Conservation (phyloP, 2,329 filamentous ascomycete genomes). For the Bimuria novae-zelandiae region DNA sequence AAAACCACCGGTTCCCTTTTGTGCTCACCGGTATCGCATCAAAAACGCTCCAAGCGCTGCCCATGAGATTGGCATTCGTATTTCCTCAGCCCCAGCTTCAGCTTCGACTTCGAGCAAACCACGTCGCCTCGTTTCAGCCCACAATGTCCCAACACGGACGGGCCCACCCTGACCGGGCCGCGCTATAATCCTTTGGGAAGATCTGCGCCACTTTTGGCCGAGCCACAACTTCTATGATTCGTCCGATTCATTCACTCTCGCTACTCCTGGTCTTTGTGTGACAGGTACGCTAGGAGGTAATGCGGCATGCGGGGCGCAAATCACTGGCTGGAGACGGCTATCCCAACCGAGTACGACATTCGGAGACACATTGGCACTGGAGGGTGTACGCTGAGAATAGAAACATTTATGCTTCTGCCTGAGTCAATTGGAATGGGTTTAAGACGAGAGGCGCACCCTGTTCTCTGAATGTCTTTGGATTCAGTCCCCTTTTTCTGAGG, state of each 20-base stretch:
- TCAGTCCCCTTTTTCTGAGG: background rate
- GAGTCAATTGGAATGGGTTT: background rate
- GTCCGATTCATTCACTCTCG: background rate
- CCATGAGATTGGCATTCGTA: conserved; percentile 4
- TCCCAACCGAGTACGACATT: conserved; percentile 1
- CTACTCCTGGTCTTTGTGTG: conserved; percentile 2
- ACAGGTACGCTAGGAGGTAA: background rate
- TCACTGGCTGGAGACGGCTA: background rate
- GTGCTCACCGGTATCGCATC: no score
- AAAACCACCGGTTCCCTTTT: no score
- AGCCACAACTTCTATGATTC: background rate
- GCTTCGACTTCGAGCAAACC: conserved; percentile 5
- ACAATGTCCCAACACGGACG: conserved; percentile 5
- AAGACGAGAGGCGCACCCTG: background rate
- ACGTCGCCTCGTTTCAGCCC: conserved; percentile 3
- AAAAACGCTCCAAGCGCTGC: no score
- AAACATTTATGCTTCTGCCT: background rate
- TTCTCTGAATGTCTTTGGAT: background rate
- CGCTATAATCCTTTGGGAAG: background rate
- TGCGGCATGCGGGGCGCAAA: background rate
- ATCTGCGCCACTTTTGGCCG: background rate
- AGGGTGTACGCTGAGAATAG: background rate
- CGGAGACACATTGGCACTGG: background rate
- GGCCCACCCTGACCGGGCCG: background rate
- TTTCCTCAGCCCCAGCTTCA: conserved; percentile 3